Conservation (phyloP, 345 rosid genomes). For the Populus euphratica region DNA sequence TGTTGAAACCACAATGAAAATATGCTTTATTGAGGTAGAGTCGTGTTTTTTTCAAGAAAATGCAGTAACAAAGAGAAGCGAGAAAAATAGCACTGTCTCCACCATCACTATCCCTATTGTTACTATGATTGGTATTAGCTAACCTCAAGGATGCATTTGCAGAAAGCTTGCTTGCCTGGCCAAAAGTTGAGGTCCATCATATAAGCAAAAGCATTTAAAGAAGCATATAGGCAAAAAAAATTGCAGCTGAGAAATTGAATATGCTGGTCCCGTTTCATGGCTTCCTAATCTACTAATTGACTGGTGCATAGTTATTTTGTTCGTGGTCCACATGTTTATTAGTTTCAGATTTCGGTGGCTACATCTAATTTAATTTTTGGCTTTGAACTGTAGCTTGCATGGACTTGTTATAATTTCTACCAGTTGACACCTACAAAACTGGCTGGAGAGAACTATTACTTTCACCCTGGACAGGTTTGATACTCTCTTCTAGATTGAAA, state of each 20-base stretch:
- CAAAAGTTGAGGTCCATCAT: neutral
- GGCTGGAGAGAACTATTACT: slow-evolving; percentile 96
- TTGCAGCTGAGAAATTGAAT: neutral
- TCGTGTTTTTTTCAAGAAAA: neutral
- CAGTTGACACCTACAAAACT: slow-evolving; percentile 87
- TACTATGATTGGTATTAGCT: neutral
- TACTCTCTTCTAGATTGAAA: neutral
- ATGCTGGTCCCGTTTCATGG: neutral
- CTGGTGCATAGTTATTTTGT: neutral
- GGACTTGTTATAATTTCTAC: slow-evolving; percentile 98
- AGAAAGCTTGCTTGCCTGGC: too few relatives aligned
- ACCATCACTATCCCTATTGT: neutral
- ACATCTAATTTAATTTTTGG: neutral
- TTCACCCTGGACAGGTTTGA: slow-evolving; percentile 62
- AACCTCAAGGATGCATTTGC: neutral
- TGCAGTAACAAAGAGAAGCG: neutral
- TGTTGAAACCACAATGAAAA: too few relatives aligned
- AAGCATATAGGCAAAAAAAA: neutral
- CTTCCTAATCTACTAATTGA: neutral
- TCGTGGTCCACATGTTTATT: neutral
- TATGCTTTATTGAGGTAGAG: neutral
- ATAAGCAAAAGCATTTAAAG: neutral
- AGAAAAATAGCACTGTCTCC: neutral
- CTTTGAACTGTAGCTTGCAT: slow-evolving; percentile 63
- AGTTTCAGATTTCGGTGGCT: neutral